These are phyloP conservation scores for Evernia prunastri DNA, from an alignment of 495 filamentous ascomycete species.

Conservation along the genomic window DNA sequence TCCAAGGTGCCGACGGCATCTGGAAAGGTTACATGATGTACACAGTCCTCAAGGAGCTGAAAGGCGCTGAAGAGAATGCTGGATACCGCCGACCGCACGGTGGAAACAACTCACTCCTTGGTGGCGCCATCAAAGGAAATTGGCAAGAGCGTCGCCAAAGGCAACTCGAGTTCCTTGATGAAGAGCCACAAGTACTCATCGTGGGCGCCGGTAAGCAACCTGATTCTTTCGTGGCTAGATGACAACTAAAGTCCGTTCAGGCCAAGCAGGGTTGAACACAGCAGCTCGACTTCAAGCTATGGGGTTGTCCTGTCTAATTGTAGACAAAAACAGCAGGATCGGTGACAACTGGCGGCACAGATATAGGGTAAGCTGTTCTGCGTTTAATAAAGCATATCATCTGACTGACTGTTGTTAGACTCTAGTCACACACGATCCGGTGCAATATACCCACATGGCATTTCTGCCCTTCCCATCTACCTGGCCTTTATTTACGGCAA, in stretches of 20 bases:
- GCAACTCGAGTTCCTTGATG: neutral
- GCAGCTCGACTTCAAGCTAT: constrained; percentile 1
- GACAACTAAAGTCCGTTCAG: neutral
- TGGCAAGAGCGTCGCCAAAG: neutral
- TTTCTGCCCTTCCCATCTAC: neutral
- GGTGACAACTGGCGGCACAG: neutral
- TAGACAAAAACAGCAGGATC: neutral
- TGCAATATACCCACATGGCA: constrained; percentile 1
- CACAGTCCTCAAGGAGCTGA: too few species aligned
- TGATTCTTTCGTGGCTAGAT: neutral
- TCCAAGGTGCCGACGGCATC: neutral
- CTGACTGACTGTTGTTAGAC: neutral
- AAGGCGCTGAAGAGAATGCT: neutral
- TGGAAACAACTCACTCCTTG: neutral
- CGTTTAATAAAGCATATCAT: too few species aligned
- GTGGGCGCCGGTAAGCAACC: neutral
- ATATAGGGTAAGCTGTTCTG: neutral
- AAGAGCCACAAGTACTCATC: neutral
- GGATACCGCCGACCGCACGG: neutral
- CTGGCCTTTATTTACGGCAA: neutral
- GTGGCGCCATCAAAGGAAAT: neutral
- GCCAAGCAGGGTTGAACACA: neutral
- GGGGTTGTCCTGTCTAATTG: neutral
- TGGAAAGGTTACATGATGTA: neutral
- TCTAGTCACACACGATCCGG: neutral